A percentile compares a stretch with the other conserved stretches of the same genome.
phyloP scores from a whole-genome alignment of 2,329 filamentous ascomycete species.

The Pseudogymnoascus verrucosus region DNA sequence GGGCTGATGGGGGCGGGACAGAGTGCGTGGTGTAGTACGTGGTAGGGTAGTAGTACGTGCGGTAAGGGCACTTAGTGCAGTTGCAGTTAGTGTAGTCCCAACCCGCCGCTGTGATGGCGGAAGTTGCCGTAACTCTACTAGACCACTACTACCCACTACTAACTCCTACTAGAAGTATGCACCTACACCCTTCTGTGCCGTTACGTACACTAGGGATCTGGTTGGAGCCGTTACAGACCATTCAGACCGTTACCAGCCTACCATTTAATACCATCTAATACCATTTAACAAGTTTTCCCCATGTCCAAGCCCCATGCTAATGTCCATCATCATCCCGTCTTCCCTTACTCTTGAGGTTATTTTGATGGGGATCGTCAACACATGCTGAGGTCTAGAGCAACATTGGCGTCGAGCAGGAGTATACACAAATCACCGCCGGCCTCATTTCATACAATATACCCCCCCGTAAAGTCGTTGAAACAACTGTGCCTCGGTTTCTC shows the following conservation, averaged over 20 bases:
- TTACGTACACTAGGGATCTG: not conserved
- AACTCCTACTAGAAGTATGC: not conserved
- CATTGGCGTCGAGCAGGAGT: not conserved
- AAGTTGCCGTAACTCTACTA: not conserved
- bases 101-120: not conserved
- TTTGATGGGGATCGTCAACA: not conserved
- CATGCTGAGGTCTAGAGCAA: not conserved
- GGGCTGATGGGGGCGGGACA: too few relatives aligned
- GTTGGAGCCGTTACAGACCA: not conserved
- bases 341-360: not conserved
- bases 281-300: not conserved
- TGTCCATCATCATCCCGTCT: not conserved
- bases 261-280: not conserved
- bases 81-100: not conserved
- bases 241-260: too few relatives aligned
- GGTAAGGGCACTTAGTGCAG: not conserved
- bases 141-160: not conserved
- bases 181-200: not conserved
- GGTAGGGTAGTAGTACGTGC: too few relatives aligned
- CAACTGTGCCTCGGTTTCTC: not conserved
- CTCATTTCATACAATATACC: not conserved
- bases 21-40: too few relatives aligned
- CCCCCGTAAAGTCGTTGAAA: not conserved
- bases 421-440: not conserved
- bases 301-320: not conserved